Base-by-base conservation (phyloP, 106 monocot genomes). In the Ottelia alismoides region DNA sequence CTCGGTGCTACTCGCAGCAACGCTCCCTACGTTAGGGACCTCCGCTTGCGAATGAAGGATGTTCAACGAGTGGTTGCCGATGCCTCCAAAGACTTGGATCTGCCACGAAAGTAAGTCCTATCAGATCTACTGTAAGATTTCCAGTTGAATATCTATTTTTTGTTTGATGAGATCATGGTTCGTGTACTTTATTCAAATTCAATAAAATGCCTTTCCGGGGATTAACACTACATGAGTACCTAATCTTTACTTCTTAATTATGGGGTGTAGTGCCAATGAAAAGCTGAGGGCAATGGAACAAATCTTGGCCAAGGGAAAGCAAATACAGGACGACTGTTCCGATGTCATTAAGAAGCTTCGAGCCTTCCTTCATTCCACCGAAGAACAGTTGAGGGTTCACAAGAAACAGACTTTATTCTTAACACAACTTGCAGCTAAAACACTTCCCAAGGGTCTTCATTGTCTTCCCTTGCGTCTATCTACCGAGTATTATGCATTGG, bases 41-140 rank as follows among this genome's bases (percentile, higher is more conserved):
- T 98, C 24, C 70, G 67, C 7, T 28, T 44, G 21, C 70, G 85
- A 48, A 79, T 85, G 20, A 89, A 76, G 58, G 89, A 85, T 12
- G 74, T 90, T 30, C 79, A 89, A 45, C 51, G 82, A 53, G 79
- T 62, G 22, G 72, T 98, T 52, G 98, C 82, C 28, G 90, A 83
- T 70, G 76, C 98, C 20, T 82, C 77, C n/a, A 79, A 79, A 51
- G 98, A 90, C 45, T 72, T 82, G 9, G 85, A 90, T 18, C 75
- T 98, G 47, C 82, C 89, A 28, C 78, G 62, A 50, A 82, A 68
- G 96, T 98, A 80, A 21, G 56, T n/a, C n/a, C n/a, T n/a, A n/a
- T n/a, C n/a, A n/a, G n/a, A n/a, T n/a, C n/a, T n/a, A n/a, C n/a
- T n/a, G n/a, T n/a, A n/a, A n/a, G n/a, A n/a, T n/a, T n/a, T n/a